phyloP scores from a whole-genome alignment of 2,329 filamentous ascomycete genomes.

The Neoascochyta sp. region DNA sequence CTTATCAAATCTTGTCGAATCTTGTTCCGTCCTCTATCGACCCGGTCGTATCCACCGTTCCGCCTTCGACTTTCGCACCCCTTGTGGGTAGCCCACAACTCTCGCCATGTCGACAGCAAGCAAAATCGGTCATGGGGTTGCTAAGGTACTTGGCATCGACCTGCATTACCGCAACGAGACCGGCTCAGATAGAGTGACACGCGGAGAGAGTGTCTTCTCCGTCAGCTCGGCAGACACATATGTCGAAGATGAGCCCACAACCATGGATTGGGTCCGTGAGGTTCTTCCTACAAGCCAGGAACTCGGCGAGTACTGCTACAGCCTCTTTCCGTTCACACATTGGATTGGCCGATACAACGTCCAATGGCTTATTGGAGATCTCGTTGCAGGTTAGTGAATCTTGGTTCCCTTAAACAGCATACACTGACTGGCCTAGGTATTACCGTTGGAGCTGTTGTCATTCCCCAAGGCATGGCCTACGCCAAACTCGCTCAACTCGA shows the following conservation, averaged over 20 bases:
- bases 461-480: constrained; percentile 98
- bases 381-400: constrained; percentile 71
- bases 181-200: constrained; percentile 60
- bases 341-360: constrained; percentile 89
- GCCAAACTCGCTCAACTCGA: constrained; percentile 74
- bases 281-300: constrained; percentile 58
- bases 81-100: too few relatives aligned
- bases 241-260: constrained; percentile 75
- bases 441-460: constrained; percentile 73
- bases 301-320: constrained; percentile 59
- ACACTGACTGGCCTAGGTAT: constrained; percentile 49
- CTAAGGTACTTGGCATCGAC: constrained; percentile 79
- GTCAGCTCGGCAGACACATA: constrained; percentile 69
- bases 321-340: constrained; percentile 80
- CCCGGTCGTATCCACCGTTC: constrained; percentile 1
- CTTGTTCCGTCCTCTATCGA: constrained; percentile 3
- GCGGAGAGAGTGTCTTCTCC: constrained; percentile 77
- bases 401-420: too few relatives aligned
- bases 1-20: constrained; percentile 16
- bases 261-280: constrained; percentile 66
- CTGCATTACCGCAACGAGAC: constrained; percentile 63
- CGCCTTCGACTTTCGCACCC: too few relatives aligned
- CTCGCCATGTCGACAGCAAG: constrained; percentile 36
- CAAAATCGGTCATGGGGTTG: constrained; percentile 67
- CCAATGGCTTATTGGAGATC: constrained; percentile 83